These are phyloP conservation scores for Hanseniaspora clermontiae DNA, from an alignment of 805 yeast genomes.

Conservation along the genomic window DNA sequence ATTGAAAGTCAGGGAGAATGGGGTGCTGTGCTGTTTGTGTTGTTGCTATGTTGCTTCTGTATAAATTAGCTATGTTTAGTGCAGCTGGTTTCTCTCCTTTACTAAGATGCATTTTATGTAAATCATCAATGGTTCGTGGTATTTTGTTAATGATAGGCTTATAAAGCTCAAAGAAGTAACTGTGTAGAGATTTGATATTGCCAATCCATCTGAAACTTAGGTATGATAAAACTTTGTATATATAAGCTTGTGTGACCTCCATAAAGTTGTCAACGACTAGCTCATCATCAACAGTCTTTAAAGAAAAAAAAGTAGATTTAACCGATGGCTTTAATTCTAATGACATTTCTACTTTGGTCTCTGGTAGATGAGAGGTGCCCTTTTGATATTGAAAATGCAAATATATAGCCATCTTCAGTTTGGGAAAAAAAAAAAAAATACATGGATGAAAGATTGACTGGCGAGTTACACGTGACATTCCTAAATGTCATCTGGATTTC, in stretches of 20 bases:
- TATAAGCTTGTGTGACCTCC: background rate
- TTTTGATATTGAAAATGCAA: no score
- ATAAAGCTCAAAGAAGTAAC: background rate
- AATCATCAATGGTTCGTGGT: background rate
- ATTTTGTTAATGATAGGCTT: background rate
- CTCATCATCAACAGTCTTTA: background rate
- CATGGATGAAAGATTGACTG: no score
- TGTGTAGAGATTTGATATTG: background rate
- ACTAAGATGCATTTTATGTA: background rate
- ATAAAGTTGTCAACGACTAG: background rate
- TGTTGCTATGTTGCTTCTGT: background rate
- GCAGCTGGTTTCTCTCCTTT: background rate
- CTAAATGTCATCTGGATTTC: no score
- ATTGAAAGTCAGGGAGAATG: constrained; percentile 3
- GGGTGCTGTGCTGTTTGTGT: constrained; percentile 7
- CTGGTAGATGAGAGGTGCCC: background rate
- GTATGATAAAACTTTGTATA: background rate
- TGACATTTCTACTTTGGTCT: background rate
- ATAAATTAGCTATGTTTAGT: background rate
- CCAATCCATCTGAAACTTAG: background rate
- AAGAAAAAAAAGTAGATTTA: background rate
- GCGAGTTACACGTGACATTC: no score
- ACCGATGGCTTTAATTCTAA: background rate
- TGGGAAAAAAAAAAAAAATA: no score
- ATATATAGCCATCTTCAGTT: no score